Conservation (phyloP, 805 yeast species). For the Ogataea saltuana region DNA sequence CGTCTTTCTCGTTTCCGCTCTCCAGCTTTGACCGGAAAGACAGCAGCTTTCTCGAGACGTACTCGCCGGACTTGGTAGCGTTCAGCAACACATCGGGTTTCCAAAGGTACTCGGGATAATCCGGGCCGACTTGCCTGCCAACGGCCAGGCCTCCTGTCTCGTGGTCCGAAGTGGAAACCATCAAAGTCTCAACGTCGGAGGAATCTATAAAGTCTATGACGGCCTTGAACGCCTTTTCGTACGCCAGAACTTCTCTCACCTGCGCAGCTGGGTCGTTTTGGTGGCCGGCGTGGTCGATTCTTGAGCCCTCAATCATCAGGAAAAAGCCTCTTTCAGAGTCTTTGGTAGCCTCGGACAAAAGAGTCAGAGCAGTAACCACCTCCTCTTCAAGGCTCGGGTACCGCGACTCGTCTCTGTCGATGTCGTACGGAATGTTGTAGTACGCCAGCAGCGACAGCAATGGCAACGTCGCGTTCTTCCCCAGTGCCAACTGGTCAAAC, state of each 20-base stretch:
- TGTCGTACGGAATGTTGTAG: constrained; percentile 78
- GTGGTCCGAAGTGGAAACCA: constrained; percentile 87
- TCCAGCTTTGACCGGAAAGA: constrained; percentile 13
- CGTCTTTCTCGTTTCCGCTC: constrained; percentile 19
- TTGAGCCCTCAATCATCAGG: constrained; percentile 83
- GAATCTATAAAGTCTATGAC: constrained; percentile 69
- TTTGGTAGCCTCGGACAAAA: constrained; percentile 64
- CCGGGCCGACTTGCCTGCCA: constrained; percentile 68
- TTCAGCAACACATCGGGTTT: constrained; percentile 72
- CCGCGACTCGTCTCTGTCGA: constrained; percentile 62
- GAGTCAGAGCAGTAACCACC: constrained; percentile 69
- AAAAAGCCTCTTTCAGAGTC: constrained; percentile 84
- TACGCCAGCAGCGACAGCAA: constrained; percentile 74
- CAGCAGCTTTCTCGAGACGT: constrained; percentile 49
- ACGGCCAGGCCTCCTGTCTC: constrained; percentile 95
- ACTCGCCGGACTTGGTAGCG: constrained; percentile 79
- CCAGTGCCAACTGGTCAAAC: constrained; percentile 58
- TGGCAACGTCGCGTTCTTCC: constrained; percentile 70
- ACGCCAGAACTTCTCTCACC: constrained; percentile 86
- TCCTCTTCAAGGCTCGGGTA: constrained; percentile 83
- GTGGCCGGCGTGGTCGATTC: constrained; percentile 96
- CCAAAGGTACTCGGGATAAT: constrained; percentile 88
- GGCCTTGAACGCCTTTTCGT: constrained; percentile 76
- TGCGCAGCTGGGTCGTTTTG: constrained; percentile 93
- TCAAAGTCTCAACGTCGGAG: constrained; percentile 72